These are phyloP conservation scores for Vigna mungo DNA, from an alignment of 306 rosid species.

Conservation along the genomic window DNA sequence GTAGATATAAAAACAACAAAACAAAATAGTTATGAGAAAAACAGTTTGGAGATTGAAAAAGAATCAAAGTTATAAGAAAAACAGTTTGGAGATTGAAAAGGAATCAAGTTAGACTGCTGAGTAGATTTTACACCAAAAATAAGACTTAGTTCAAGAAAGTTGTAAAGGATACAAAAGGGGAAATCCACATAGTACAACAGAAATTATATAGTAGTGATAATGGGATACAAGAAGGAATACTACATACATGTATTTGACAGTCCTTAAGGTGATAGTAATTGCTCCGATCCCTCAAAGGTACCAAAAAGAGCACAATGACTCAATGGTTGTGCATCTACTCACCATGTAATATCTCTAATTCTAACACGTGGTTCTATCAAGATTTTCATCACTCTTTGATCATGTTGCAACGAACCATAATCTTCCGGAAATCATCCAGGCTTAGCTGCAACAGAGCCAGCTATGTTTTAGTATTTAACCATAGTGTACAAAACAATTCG, in stretches of 20 bases:
- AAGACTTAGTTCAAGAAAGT: not conserved
- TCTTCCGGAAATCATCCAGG: conserved; percentile 79
- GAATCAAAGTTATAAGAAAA: not conserved
- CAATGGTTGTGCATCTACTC: not conserved
- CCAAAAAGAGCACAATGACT: not conserved
- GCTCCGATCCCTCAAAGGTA: not conserved
- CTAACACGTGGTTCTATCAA: conserved; percentile 43
- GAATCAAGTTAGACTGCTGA: not conserved
- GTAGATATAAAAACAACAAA: not conserved
- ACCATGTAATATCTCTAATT: not conserved
- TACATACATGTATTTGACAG: not conserved
- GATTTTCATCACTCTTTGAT: conserved; percentile 54
- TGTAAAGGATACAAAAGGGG: not conserved
- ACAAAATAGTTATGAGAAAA: not conserved
- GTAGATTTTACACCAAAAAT: not conserved
- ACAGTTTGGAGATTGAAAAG: not conserved
- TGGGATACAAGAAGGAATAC: conserved; percentile 1
- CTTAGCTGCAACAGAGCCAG: conserved; percentile 60
- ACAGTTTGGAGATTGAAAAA: not conserved
- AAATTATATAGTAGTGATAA: not conserved
- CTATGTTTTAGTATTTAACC: not conserved
- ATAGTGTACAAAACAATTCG: conserved; percentile 37
- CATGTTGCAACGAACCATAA: conserved; percentile 83
- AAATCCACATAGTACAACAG: not conserved
- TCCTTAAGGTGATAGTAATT: not conserved